phyloP scores from a whole-genome alignment of 2,329 filamentous ascomycete genomes.

The Fusarium tupiense region DNA sequence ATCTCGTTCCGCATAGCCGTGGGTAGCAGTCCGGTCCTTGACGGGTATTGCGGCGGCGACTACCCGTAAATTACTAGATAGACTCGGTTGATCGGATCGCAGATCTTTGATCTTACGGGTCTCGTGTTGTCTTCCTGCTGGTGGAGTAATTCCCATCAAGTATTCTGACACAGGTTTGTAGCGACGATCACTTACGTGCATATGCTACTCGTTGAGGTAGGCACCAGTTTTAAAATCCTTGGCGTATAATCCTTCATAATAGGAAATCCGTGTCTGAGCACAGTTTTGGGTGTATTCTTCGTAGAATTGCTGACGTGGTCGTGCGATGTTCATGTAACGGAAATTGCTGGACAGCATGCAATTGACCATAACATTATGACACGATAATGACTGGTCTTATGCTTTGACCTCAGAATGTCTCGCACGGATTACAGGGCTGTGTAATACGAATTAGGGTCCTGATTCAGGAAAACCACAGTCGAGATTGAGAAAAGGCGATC shows the following conservation, averaged over 20 bases:
- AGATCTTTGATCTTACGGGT: constrained; percentile 23
- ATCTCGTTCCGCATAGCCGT: not conserved
- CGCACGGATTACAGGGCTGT: not conserved
- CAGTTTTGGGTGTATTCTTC: not conserved
- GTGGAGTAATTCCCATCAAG: constrained; percentile 3
- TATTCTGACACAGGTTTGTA: not conserved
- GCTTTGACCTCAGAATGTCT: not conserved
- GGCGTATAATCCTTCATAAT: not conserved
- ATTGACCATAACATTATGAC: not conserved
- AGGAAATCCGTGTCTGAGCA: not conserved
- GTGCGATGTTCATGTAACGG: not conserved
- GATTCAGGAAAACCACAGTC: not conserved
- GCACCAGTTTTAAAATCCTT: not conserved
- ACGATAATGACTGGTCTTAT: constrained; percentile 9
- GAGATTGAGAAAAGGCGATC: not conserved
- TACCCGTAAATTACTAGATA: not conserved
- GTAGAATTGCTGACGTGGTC: not conserved
- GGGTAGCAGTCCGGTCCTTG: constrained; percentile 6
- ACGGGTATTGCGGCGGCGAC: not conserved
- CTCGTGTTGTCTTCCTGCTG: constrained; percentile 18
- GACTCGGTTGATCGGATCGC: constrained; percentile 28
- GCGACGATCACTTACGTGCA: constrained; percentile 3
- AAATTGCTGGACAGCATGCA: not conserved
- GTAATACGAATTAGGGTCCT: not conserved
- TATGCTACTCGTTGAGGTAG: not conserved